Conservation (phyloP, 2,329 filamentous ascomycete genomes). For the Cytospora piceicola region DNA sequence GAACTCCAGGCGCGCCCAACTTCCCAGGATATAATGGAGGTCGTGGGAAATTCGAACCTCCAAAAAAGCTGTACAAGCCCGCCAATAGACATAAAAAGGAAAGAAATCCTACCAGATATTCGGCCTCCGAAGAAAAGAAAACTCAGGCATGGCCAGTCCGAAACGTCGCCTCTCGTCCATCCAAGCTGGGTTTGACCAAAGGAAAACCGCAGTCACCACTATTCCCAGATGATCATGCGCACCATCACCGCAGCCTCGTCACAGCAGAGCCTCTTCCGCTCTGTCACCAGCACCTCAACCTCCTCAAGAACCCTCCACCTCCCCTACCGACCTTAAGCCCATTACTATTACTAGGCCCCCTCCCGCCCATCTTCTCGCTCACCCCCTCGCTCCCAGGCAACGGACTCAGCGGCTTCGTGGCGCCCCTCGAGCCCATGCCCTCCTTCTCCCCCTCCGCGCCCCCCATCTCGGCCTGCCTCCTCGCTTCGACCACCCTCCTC, state of each 20-base stretch:
- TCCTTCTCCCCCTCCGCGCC: constrained; percentile 17
- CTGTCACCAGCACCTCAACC: constrained; percentile 57
- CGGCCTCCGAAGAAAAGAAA: neutral
- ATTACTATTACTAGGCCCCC: constrained; percentile 46
- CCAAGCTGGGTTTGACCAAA: neutral
- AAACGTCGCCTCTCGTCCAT: neutral
- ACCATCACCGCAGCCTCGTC: neutral
- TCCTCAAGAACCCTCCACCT: constrained; percentile 58
- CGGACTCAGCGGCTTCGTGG: constrained; percentile 62
- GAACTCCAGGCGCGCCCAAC: neutral
- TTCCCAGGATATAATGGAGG: neutral
- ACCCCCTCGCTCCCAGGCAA: constrained; percentile 45
- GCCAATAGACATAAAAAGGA: neutral
- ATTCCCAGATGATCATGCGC: neutral
- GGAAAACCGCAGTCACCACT: neutral
- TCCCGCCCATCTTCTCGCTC: constrained; percentile 46
- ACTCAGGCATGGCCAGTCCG: neutral
- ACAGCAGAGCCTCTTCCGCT: neutral
- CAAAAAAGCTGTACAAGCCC: neutral
- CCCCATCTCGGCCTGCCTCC: constrained; percentile 54
- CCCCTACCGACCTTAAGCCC: constrained; percentile 50
- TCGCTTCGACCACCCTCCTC: constrained; percentile 62
- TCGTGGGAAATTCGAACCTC: neutral
- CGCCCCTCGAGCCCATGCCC: constrained; percentile 50
- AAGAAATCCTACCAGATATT: neutral